Evolutionary conservation across 163 green algal species (phyloP).

Genomic region (Trebouxia gelatinosa): DNA sequence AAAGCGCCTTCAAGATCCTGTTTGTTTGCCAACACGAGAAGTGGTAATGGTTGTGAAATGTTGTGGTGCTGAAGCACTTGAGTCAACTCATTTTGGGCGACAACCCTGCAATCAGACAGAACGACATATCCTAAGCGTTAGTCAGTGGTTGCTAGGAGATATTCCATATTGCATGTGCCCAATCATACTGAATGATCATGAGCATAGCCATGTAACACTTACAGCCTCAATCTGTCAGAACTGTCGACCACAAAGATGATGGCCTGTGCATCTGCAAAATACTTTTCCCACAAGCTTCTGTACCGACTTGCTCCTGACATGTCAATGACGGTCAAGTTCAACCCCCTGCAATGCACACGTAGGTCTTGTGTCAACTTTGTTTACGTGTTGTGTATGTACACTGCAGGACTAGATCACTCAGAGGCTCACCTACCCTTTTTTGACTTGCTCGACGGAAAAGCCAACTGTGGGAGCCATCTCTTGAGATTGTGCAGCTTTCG

Average conservation of each 20-base stretch:
- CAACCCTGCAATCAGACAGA: conserved; percentile 14
- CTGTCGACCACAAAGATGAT: conserved; percentile 82
- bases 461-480: conserved; percentile 73
- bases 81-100: conserved; percentile 76
- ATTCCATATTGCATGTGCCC: not conserved
- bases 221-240: conserved; percentile 73
- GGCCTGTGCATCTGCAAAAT: conserved; percentile 71
- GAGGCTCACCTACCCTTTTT: conserved; percentile 57
- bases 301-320: conserved; percentile 82
- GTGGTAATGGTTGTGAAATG: conserved; percentile 43
- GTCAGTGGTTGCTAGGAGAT: not conserved
- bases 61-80: conserved; percentile 54
- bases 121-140: too few relatives aligned
- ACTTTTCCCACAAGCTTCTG: conserved; percentile 76
- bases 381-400: too few relatives aligned
- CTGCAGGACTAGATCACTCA: too few relatives aligned
- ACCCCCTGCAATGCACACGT: conserved; percentile 29
- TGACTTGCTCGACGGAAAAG: conserved; percentile 70
- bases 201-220: conserved; percentile 29
- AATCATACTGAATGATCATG: not conserved
- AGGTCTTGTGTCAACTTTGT: too few relatives aligned
- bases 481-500: conserved; percentile 46
- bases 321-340: conserved; percentile 81
- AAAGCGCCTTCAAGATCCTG: conserved; percentile 70
- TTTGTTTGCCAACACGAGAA: conserved; percentile 84